A percentile compares a stretch with the other conserved stretches of the same genome.
Conservation (phyloP, 768 basidiomycete species). For the Kwoniella botswanensis region DNA sequence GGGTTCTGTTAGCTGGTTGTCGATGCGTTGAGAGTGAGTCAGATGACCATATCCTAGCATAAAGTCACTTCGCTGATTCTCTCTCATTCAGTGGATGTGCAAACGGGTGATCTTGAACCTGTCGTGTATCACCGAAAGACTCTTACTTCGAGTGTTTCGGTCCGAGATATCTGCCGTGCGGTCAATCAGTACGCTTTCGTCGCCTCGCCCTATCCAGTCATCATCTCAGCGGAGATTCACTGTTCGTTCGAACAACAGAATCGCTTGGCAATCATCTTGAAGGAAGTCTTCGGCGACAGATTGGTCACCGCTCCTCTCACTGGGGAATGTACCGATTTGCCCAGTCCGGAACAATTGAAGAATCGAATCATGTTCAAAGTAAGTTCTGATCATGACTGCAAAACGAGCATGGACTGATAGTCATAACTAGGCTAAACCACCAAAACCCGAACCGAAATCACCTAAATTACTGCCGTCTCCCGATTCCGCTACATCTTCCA, state of each 20-base stretch:
- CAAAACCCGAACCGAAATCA: constrained; percentile 24
- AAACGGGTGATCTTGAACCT: constrained; percentile 83
- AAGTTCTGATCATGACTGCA: constrained; percentile 29
- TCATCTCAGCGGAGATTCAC: constrained; percentile 92
- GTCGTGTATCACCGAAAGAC: constrained; percentile 89
- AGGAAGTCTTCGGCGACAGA: constrained; percentile 65
- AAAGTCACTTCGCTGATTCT: not conserved
- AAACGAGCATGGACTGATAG: not conserved
- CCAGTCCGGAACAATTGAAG: constrained; percentile 83
- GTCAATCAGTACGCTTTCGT: constrained; percentile 89
- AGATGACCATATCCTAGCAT: not conserved
- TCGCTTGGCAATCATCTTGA: constrained; percentile 75
- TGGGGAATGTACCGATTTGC: constrained; percentile 63
- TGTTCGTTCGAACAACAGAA: constrained; percentile 81
- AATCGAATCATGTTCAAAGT: constrained; percentile 84
- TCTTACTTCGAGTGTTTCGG: constrained; percentile 78
- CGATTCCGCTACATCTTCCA: constrained; percentile 40
- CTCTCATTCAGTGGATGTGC: constrained; percentile 77
- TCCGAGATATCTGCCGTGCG: constrained; percentile 79
- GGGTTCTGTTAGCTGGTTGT: constrained; percentile 85
- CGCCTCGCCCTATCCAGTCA: constrained; percentile 85
- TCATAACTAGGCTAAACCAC: constrained; percentile 30
- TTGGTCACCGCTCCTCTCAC: constrained; percentile 63
- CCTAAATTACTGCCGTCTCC: constrained; percentile 17
- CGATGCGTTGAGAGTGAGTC: constrained; percentile 87